Conservation (phyloP, 2,329 filamentous ascomycete genomes). For the Dryadomyces quercus-mongolicae region DNA sequence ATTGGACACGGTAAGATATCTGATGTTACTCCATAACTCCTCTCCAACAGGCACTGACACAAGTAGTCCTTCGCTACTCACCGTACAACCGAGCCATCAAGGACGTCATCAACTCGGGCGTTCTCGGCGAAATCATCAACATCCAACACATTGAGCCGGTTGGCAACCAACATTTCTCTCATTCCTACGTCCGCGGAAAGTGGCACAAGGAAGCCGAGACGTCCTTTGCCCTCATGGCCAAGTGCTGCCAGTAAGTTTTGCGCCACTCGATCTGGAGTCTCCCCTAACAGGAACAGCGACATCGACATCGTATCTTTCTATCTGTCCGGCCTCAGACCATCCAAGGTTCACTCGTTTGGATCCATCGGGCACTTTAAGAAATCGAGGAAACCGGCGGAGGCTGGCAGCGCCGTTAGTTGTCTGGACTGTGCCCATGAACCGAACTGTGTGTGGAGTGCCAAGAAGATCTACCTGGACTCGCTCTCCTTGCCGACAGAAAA, state of each 20-base stretch:
- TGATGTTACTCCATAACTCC: neutral
- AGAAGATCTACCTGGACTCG: neutral
- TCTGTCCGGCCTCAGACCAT: neutral
- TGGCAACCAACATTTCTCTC: neutral
- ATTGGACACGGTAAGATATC: neutral
- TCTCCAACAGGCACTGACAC: neutral
- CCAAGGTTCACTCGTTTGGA: slow-evolving; percentile 1
- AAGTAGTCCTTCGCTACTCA: neutral
- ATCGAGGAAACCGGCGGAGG: neutral
- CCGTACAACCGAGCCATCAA: slow-evolving; percentile 1
- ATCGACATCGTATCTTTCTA: slow-evolving; percentile 1
- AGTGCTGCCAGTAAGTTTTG: neutral
- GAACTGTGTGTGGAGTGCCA: neutral
- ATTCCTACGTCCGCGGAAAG: neutral
- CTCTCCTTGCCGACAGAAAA: neutral
- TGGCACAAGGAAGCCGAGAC: neutral
- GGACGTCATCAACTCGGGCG: neutral
- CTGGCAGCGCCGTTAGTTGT: neutral
- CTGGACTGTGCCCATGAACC: neutral
- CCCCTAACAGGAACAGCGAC: neutral
- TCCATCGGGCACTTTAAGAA: slow-evolving; percentile 1
- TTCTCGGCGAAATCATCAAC: slow-evolving; percentile 1
- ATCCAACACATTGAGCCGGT: slow-evolving; percentile 1
- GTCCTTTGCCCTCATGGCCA: neutral
- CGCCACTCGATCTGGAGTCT: neutral